These are phyloP conservation scores for Magnaporthiopsis rhizophila DNA, from an alignment of 2,329 filamentous ascomycete species.

Conservation along the genomic window DNA sequence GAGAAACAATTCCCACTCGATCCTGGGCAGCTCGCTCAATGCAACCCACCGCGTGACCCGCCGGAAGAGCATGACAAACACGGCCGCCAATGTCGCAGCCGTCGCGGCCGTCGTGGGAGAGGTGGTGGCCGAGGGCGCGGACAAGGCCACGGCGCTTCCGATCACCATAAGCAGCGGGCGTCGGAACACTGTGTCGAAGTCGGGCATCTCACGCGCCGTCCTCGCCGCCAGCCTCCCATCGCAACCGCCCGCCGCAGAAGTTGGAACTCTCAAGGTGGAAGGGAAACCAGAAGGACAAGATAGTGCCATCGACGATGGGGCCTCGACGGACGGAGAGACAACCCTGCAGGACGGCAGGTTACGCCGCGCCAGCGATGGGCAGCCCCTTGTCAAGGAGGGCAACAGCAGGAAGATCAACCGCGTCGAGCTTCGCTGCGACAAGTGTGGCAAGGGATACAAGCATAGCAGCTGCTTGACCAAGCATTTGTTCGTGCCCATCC, in stretches of 20 bases:
- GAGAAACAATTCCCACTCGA: conserved; percentile 73
- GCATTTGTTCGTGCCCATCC: conserved; percentile 85
- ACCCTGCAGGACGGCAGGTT: conserved; percentile 42
- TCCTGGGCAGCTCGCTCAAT: conserved; percentile 70
- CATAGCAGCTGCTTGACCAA: conserved; percentile 99
- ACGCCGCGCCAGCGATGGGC: conserved; percentile 74
- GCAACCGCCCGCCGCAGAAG: conserved; percentile 34
- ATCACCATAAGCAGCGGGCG: conserved; percentile 47
- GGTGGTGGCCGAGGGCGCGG: conserved; percentile 28
- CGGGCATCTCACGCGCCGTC: conserved; percentile 42
- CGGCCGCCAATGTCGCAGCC: conserved; percentile 64
- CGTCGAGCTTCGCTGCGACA: conserved; percentile 88
- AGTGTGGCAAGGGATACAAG: conserved; percentile 99
- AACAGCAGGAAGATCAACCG: conserved; percentile 58
- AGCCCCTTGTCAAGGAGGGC: conserved; percentile 72
- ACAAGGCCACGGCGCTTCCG: conserved; percentile 44
- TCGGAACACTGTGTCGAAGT: conserved; percentile 63
- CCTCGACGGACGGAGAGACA: conserved; percentile 46
- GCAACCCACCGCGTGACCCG: conserved; percentile 79
- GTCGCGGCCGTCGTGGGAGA: conserved; percentile 61
- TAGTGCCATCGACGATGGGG: conserved; percentile 63
- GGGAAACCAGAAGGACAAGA: conserved; percentile 44
- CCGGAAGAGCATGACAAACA: conserved; percentile 84
- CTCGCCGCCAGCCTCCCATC: conserved; percentile 51
- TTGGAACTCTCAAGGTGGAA: conserved; percentile 29